A percentile compares a stretch with the other conserved stretches of the same genome.
Evolutionary conservation across 495 filamentous ascomycete genomes (phyloP).

Genomic region (Hyaloscypha bicolor): DNA sequence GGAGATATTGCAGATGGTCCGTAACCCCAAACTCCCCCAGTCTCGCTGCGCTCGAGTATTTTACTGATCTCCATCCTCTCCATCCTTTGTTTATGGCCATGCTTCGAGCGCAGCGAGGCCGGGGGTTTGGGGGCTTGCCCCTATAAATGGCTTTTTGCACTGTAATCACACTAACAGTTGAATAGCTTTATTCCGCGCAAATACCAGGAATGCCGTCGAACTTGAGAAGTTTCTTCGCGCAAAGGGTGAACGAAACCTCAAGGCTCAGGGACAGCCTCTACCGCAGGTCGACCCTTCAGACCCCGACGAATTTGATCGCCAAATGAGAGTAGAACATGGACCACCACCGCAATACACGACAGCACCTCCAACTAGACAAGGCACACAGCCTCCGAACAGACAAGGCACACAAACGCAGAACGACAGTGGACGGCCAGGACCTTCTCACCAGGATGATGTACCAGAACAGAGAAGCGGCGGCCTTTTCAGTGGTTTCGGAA

Average conservation of each 20-base stretch:
- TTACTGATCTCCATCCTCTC: too few species aligned
- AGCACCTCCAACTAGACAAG: conserved; percentile 15
- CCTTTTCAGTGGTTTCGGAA: conserved; percentile 40
- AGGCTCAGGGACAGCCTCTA: conserved; percentile 36
- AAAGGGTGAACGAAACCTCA: conserved; percentile 52
- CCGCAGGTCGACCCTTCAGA: conserved; percentile 42
- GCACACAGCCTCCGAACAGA: conserved; percentile 1
- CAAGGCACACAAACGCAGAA: not conserved
- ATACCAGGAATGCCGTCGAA: conserved; percentile 74
- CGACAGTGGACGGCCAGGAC: conserved; percentile 8
- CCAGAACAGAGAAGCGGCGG: conserved; percentile 28
- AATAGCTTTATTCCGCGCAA: conserved; percentile 52
- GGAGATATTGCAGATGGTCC: conserved; percentile 74
- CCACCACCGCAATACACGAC: conserved; percentile 24
- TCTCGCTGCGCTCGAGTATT: too few species aligned
- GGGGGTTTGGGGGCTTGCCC: too few species aligned
- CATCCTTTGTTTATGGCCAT: too few species aligned
- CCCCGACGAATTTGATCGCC: conserved; percentile 42
- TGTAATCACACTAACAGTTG: too few species aligned
- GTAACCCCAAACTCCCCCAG: too few species aligned
- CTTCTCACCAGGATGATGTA: conserved; percentile 24
- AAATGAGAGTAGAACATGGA: conserved; percentile 23
- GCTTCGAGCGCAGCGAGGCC: too few species aligned
- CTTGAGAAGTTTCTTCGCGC: conserved; percentile 72
- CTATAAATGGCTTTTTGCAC: too few species aligned